Evolutionary conservation across 2,329 filamentous ascomycete genomes (phyloP).

Genomic region (Pseudocercospora cruenta): DNA sequence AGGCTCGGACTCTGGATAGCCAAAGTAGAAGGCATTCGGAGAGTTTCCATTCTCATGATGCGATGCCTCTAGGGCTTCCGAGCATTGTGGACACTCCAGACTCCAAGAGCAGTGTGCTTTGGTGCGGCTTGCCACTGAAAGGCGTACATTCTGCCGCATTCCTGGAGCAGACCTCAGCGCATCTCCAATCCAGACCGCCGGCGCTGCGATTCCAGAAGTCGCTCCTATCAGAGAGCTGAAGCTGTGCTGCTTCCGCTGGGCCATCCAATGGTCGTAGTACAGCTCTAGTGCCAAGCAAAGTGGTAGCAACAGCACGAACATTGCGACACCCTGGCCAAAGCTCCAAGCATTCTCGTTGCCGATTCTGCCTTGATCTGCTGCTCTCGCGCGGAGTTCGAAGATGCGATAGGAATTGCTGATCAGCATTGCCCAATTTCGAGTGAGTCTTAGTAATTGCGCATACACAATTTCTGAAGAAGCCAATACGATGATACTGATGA

Average conservation of each 20-base stretch:
- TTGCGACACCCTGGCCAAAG: background rate
- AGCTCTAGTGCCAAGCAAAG: background rate
- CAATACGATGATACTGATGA: background rate
- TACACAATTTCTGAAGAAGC: background rate
- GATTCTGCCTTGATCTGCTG: background rate
- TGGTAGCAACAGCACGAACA: background rate
- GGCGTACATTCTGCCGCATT: background rate
- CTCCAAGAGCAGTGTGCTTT: background rate
- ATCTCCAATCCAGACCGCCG: background rate
- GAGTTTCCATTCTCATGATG: background rate
- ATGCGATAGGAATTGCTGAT: background rate
- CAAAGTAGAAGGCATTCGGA: background rate
- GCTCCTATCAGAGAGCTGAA: background rate
- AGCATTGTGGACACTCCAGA: background rate
- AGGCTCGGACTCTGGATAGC: background rate
- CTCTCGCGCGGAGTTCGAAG: background rate
- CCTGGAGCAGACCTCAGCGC: background rate
- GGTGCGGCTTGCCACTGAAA: background rate
- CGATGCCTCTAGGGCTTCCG: background rate
- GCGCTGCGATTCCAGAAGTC: background rate
- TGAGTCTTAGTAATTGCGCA: background rate
- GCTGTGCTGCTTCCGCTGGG: background rate
- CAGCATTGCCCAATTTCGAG: background rate
- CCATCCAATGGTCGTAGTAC: background rate
- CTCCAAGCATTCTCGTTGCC: slow-evolving; percentile 4